phyloP scores from a whole-genome alignment of 257 asterid species.

The Datura wrightii region DNA sequence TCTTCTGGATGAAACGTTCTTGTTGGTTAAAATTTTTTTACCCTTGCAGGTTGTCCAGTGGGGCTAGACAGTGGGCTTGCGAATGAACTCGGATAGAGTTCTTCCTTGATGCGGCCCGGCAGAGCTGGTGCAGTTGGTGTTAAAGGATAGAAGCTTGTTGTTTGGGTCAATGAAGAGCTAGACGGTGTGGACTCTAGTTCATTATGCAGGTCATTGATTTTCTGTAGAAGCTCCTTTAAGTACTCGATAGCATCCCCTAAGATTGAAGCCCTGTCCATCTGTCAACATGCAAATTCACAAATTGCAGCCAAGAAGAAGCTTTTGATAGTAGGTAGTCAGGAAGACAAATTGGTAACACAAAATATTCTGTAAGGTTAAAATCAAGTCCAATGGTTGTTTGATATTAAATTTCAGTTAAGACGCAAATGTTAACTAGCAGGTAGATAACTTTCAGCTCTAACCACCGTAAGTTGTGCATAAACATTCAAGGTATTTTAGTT shows the following conservation, averaged over 20 bases:
- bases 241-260: conserved; percentile 93
- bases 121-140: conserved; percentile 73
- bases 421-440: neutral
- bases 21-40: conserved; percentile 29
- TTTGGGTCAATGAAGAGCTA: conserved; percentile 59
- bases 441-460: neutral
- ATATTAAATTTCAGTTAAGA: neutral
- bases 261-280: conserved; percentile 97
- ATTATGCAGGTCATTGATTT: conserved; percentile 80
- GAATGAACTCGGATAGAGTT: conserved; percentile 70
- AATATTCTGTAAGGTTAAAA: neutral
- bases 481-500: neutral
- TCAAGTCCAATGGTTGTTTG: conserved; percentile 15
- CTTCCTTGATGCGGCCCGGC: conserved; percentile 74
- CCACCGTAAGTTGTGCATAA: neutral
- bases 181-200: conserved; percentile 76
- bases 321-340: neutral
- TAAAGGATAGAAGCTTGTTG: conserved; percentile 71
- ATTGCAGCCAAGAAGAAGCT: conserved; percentile 7
- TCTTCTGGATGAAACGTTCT: neutral
- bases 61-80: conserved; percentile 82
- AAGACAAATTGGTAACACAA: neutral
- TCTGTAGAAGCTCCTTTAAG: conserved; percentile 80
- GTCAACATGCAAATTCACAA: conserved; percentile 23
- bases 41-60: conserved; percentile 88